These are phyloP conservation scores for Stephania yunnanensis DNA, from an alignment of 164 flowering plant species.

Conservation along the genomic window DNA sequence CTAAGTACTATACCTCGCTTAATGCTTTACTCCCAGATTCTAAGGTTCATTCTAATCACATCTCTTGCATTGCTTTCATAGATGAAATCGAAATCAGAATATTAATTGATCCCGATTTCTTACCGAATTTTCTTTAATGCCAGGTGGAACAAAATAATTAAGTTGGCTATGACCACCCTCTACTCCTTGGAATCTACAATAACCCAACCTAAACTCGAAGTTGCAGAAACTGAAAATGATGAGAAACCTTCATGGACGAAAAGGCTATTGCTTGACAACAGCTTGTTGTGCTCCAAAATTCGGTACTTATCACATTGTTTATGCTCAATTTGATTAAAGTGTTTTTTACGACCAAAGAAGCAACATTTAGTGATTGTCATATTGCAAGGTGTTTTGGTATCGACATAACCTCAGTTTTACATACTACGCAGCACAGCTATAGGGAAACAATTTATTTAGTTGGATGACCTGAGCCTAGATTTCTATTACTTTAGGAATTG, in stretches of 20 bases:
- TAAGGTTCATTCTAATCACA: slow-evolving; percentile 28
- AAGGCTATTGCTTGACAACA: slow-evolving; percentile 49
- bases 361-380: not conserved
- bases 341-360: too few relatives aligned
- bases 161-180: slow-evolving; percentile 61
- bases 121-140: slow-evolving; percentile 8
- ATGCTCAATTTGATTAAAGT: not conserved
- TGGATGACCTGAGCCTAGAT: not conserved
- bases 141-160: slow-evolving; percentile 44
- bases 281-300: slow-evolving; percentile 78
- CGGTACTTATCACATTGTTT: slow-evolving; percentile 35
- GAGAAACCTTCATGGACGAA: slow-evolving; percentile 94
- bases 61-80: not conserved
- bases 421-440: too few relatives aligned
- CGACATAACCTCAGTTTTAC: not conserved
- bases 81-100: not conserved
- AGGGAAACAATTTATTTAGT: not conserved
- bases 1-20: slow-evolving; percentile 61
- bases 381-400: not conserved
- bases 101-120: not conserved
- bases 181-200: slow-evolving; percentile 75
- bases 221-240: slow-evolving; percentile 19
- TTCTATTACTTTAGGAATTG: too few relatives aligned
- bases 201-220: slow-evolving; percentile 56
- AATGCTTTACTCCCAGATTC: slow-evolving; percentile 32